Conservation (phyloP, 208 protist species). For the Strigomonas culicis region DNA sequence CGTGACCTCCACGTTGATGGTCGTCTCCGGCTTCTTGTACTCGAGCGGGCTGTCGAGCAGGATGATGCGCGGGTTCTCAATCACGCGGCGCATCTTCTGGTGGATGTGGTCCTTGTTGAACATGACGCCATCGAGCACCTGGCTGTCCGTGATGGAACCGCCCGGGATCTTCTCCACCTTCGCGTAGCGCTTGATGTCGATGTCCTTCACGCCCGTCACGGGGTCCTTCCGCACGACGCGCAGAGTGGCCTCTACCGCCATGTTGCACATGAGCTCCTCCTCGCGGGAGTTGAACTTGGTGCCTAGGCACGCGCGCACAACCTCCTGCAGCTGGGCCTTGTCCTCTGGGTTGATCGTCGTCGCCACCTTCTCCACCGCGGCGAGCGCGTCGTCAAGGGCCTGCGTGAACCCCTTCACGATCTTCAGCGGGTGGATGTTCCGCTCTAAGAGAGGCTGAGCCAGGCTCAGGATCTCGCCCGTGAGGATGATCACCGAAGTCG, state of each 20-base stretch:
- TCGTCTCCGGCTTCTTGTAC: constrained; percentile 99
- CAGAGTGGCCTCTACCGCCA: constrained; percentile 98
- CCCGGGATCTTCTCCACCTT: constrained; percentile 99
- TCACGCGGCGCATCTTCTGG: constrained; percentile 97
- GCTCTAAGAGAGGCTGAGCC: constrained; percentile 97
- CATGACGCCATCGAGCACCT: constrained; percentile 98
- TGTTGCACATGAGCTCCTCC: constrained; percentile 95
- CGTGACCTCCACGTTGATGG: constrained; percentile 97
- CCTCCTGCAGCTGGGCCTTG: constrained; percentile 79
- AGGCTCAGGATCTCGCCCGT: constrained; percentile 98
- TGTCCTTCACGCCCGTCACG: constrained; percentile 91
- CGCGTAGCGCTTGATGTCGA: constrained; percentile 99
- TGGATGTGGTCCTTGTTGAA: constrained; percentile 99
- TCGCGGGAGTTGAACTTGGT: constrained; percentile 99
- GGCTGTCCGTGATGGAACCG: constrained; percentile 97
- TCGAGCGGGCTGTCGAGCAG: constrained; percentile 99
- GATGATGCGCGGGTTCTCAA: constrained; percentile 98
- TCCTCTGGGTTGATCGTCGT: constrained; percentile 93
- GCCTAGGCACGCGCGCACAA: constrained; percentile 95
- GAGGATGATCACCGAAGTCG: constrained; percentile 99
- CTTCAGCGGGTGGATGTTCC: constrained; percentile 98
- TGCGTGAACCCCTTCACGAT: constrained; percentile 97
- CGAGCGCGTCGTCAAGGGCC: constrained; percentile 96
- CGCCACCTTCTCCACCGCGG: constrained; percentile 92
- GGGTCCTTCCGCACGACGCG: constrained; percentile 89